Conservation (phyloP, 179 eudicot genomes). For the Beta lomatogona region DNA sequence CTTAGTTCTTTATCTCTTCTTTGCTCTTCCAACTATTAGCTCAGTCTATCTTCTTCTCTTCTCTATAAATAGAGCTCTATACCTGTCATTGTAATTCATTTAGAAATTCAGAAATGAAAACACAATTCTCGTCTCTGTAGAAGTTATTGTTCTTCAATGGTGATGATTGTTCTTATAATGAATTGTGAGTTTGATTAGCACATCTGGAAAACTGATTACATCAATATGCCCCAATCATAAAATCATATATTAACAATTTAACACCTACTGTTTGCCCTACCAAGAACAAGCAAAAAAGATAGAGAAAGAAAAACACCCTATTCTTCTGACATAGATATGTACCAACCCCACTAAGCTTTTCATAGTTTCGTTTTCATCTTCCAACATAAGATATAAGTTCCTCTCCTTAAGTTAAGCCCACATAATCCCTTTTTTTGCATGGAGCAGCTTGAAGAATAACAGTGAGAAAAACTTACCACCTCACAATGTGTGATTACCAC, state of each 20-base stretch:
- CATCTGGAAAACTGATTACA: too few relatives aligned
- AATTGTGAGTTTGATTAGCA: too few relatives aligned
- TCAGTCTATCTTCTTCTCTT: too few relatives aligned
- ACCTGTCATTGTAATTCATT: too few relatives aligned
- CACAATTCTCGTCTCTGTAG: too few relatives aligned
- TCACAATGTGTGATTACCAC: neutral
- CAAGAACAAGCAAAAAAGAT: neutral
- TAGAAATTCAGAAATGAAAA: too few relatives aligned
- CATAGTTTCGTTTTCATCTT: neutral
- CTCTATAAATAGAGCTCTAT: too few relatives aligned
- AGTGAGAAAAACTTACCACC: neutral
- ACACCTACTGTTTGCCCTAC: conserved; percentile 4
- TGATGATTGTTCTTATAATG: too few relatives aligned
- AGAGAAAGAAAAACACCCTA: neutral
- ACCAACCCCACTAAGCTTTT: neutral
- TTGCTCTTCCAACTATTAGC: too few relatives aligned
- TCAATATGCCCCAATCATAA: neutral
- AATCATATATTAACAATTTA: neutral
- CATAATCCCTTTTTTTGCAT: neutral
- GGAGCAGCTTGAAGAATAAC: neutral
- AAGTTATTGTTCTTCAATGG: too few relatives aligned
- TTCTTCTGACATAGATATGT: conserved; percentile 4
- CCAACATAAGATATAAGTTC: neutral
- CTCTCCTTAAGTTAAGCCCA: neutral
- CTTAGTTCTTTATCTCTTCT: too few relatives aligned